These are phyloP conservation scores for Fusarium sp. DNA, from an alignment of 2,329 filamentous ascomycete species.

Conservation along the genomic window DNA sequence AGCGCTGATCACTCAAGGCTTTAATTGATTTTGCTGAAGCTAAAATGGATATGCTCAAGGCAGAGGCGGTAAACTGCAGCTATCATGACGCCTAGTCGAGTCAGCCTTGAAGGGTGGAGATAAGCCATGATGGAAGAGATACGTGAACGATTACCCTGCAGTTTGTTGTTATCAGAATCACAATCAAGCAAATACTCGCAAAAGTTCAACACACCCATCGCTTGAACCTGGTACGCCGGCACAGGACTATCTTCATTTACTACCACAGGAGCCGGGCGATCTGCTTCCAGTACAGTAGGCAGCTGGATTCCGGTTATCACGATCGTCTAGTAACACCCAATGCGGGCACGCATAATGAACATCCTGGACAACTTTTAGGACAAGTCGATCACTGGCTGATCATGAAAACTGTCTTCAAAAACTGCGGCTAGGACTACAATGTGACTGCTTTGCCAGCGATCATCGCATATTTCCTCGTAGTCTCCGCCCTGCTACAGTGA, in stretches of 20 bases:
- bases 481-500: slow-evolving; percentile 32
- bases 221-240: neutral
- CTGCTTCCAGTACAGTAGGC: neutral
- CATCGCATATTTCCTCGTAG: slow-evolving; percentile 13
- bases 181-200: no score
- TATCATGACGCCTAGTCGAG: neutral
- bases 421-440: no score
- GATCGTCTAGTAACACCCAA: neutral
- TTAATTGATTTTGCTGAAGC: neutral
- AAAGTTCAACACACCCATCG: no score
- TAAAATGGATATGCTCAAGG: neutral
- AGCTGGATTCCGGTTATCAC: neutral
- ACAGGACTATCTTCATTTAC: neutral
- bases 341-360: neutral
- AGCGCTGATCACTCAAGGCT: slow-evolving; percentile 30
- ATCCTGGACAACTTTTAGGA: neutral
- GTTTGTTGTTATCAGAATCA: neutral
- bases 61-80: neutral
- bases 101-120: neutral
- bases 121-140: neutral
- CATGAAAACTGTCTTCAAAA: neutral
- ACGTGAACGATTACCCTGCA: neutral
- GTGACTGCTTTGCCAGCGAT: neutral
- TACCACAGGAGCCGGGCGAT: neutral
- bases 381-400: neutral